Evolutionary conservation across 192 early-diverging fungal species (phyloP).

Genomic region (Backusella psychrophila): DNA sequence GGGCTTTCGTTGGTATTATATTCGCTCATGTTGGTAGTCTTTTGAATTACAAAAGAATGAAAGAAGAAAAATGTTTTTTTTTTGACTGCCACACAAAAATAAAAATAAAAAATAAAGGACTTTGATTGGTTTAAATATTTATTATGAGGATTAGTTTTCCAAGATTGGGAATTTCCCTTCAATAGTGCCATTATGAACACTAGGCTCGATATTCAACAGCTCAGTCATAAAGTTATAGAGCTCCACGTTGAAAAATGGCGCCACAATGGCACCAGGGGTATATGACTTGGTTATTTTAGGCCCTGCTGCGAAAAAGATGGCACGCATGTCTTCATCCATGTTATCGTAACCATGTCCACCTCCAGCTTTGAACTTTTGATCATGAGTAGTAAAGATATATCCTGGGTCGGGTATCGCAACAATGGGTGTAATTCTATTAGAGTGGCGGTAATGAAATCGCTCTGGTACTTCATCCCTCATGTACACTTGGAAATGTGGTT

Average conservation of each 20-base stretch:
- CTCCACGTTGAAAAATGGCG: constrained; percentile 68
- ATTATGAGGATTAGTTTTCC: background rate
- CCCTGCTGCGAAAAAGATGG: constrained; percentile 81
- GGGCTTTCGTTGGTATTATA: background rate
- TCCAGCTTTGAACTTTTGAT: constrained; percentile 18
- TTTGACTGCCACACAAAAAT: background rate
- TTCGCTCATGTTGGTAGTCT: background rate
- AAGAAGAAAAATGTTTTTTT: background rate
- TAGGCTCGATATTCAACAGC: constrained; percentile 53
- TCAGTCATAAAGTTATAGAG: constrained; percentile 64
- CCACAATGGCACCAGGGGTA: constrained; percentile 19
- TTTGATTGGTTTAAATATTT: background rate
- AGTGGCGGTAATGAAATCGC: constrained; percentile 66
- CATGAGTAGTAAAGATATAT: constrained; percentile 45
- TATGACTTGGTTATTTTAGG: constrained; percentile 35
- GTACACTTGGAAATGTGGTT: constrained; percentile 60
- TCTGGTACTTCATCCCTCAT: constrained; percentile 65
- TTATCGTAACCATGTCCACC: constrained; percentile 89
- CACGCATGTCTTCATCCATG: constrained; percentile 72
- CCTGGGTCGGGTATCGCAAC: constrained; percentile 64
- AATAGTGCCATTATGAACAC: constrained; percentile 73
- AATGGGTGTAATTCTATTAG: constrained; percentile 72
- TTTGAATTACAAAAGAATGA: background rate
- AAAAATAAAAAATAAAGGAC: background rate
- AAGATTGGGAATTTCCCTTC: constrained; percentile 8